A percentile compares a stretch with the other conserved stretches of the same genome.
Conservation (phyloP, 2,329 filamentous ascomycete species). For the Fusarium annulatum region DNA sequence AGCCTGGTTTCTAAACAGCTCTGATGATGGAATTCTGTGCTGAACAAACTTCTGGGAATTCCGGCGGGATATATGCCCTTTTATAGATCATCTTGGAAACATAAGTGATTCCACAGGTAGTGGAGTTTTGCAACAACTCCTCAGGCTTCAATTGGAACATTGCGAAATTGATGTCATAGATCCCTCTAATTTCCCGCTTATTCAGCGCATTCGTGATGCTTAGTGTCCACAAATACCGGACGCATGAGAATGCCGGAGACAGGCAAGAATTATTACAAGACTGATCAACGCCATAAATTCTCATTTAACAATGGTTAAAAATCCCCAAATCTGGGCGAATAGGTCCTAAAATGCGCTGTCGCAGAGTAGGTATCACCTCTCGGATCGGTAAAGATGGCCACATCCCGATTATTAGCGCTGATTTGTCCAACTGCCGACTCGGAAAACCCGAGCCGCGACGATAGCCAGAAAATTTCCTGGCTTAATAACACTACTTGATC, state of each 20-base stretch:
- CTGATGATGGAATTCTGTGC: too few species aligned
- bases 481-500: neutral
- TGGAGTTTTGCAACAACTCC: neutral
- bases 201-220: neutral
- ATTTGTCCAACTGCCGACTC: neutral
- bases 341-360: too few species aligned
- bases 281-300: neutral
- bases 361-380: neutral
- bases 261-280: neutral
- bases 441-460: neutral
- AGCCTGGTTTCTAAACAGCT: too few species aligned
- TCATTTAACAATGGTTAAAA: too few species aligned
- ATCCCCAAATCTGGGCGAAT: too few species aligned
- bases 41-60: rapidly evolving
- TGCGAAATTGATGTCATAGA: neutral
- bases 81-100: neutral
- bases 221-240: neutral
- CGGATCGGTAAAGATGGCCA: neutral
- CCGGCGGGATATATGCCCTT: rapidly evolving
- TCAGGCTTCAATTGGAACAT: neutral
- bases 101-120: neutral
- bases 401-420: too few species aligned
- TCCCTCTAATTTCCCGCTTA: neutral
- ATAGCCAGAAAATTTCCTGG: neutral
- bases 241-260: too few species aligned